phyloP scores from a whole-genome alignment of 1,139 yeast species.

The Saccharomyces hybrid region DNA sequence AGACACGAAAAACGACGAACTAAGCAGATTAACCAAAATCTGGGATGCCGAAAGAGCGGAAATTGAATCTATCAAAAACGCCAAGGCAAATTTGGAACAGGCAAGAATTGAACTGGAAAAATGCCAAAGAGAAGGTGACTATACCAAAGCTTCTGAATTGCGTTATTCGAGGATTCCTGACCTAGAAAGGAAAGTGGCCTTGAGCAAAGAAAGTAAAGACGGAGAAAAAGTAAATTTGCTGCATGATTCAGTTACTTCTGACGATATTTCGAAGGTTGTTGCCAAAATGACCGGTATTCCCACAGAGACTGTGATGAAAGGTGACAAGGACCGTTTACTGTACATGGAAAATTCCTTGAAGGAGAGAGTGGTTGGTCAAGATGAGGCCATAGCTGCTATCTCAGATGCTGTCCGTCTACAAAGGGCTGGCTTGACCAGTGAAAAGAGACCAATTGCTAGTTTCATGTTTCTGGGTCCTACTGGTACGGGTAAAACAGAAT shows the following conservation, averaged over 20 bases:
- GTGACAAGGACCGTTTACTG: slow-evolving; percentile 83
- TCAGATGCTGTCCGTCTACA: slow-evolving; percentile 93
- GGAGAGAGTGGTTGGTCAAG: slow-evolving; percentile 86
- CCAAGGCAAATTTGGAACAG: slow-evolving; percentile 75
- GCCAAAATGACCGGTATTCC: slow-evolving; percentile 96
- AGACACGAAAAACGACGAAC: slow-evolving; percentile 52
- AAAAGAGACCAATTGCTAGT: slow-evolving; percentile 89
- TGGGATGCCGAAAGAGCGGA: slow-evolving; percentile 81
- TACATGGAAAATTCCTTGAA: slow-evolving; percentile 78
- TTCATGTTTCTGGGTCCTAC: slow-evolving; percentile 96
- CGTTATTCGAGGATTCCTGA: slow-evolving; percentile 83
- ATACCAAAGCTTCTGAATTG: slow-evolving; percentile 79
- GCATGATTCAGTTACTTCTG: slow-evolving; percentile 90
- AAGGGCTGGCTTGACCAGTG: slow-evolving; percentile 92
- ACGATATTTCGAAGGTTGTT: slow-evolving; percentile 86
- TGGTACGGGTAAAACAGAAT: slow-evolving; percentile 95
- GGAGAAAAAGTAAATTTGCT: slow-evolving; percentile 36
- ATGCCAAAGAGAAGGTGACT: slow-evolving; percentile 76
- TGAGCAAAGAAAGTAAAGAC: slow-evolving; percentile 37
- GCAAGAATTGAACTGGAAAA: slow-evolving; percentile 78
- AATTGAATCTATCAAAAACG: slow-evolving; percentile 66
- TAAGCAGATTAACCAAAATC: slow-evolving; percentile 59
- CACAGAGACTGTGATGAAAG: slow-evolving; percentile 81
- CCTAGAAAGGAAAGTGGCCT: slow-evolving; percentile 55
- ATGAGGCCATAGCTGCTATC: slow-evolving; percentile 82